Percentiles rank a stretch among this genome's conserved stretches.
phyloP scores from a whole-genome alignment of 805 yeast species.

The Kregervanrija delftensis region DNA sequence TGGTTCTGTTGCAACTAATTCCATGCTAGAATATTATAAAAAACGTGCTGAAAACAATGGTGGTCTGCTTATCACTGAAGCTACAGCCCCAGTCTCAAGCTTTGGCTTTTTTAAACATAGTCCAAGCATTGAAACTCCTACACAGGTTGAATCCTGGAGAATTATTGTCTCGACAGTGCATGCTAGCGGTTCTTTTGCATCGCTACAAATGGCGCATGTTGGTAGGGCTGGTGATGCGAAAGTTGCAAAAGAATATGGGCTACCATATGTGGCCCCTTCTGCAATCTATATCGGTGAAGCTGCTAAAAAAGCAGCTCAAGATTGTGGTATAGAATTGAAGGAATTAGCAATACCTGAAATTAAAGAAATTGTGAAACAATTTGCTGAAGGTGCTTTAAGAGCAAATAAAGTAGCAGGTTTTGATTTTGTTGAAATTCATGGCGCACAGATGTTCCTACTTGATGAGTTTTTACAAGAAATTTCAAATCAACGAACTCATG shows the following conservation, averaged over 20 bases:
- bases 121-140: constrained; percentile 45
- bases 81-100: constrained; percentile 38
- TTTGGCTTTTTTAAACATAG: constrained; percentile 36
- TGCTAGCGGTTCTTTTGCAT: constrained; percentile 36
- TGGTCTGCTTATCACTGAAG: constrained; percentile 57
- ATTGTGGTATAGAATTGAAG: constrained; percentile 37
- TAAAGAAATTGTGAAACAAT: constrained; percentile 34
- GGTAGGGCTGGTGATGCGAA: constrained; percentile 35
- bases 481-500: constrained; percentile 32
- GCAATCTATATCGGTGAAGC: constrained; percentile 33
- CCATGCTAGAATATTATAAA: constrained; percentile 44
- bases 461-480: constrained; percentile 33
- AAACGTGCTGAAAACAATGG: constrained; percentile 53
- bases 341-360: constrained; percentile 35
- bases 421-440: constrained; percentile 36
- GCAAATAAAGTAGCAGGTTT: constrained; percentile 32
- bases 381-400: constrained; percentile 36
- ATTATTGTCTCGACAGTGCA: constrained; percentile 44
- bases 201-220: constrained; percentile 48
- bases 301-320: constrained; percentile 28
- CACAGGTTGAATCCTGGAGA: constrained; percentile 45
- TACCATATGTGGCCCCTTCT: constrained; percentile 32
- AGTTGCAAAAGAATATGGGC: constrained; percentile 29
- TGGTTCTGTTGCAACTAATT: constrained; percentile 38
- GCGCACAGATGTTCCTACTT: constrained; percentile 35